Base-by-base conservation (phyloP, 148 eudicot species). In the Tetragonia tetragonoides region DNA sequence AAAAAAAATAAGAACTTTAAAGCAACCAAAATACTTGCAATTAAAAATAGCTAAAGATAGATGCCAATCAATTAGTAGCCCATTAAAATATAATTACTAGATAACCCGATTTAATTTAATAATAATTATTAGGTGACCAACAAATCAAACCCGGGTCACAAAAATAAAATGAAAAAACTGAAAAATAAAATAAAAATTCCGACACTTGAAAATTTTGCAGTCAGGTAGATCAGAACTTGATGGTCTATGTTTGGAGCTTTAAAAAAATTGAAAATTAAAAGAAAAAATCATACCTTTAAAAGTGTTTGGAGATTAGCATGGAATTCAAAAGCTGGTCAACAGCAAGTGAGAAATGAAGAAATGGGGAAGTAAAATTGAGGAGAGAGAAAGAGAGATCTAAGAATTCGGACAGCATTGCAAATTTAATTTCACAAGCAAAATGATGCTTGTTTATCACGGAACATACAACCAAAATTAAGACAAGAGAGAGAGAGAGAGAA, bases 201-300 rank as follows among this genome's bases (percentile, higher is more conserved):
- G 20, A 77, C 78, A 73, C 69, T 73, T 3, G 53, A 47, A 67
- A 66, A 73, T 59, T 28, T 42, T 72, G 65, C 70, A 62, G 74
- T 56, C 74, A 14, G 46, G 56, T 59, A 77, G 78, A 77, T 81
- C 84, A 72, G 81, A 81, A 11, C 46, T 65, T 72, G 21, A 71
- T 61, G 18, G 24, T 70, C 49, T 28, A 20, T n/a, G 8, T 59
- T 74, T 60, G 5, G 14, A 20, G 20, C 20, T 10, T 40, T 40
- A 42, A 15, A 2, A 54, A 66, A 51, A 49, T 41, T 14, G 0
- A 12, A 66, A 72, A 69, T 15, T 37, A 59, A 10, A 5, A 7
- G 21, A n/a, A 21, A 12, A 9, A 1, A 1, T 15, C 66, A n/a
- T 65, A 81, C 80, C 77, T 74, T 77, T 37, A 24, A 77, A 66